phyloP scores from a whole-genome alignment of 768 basidiomycete genomes.

The Lyophyllum atratum region DNA sequence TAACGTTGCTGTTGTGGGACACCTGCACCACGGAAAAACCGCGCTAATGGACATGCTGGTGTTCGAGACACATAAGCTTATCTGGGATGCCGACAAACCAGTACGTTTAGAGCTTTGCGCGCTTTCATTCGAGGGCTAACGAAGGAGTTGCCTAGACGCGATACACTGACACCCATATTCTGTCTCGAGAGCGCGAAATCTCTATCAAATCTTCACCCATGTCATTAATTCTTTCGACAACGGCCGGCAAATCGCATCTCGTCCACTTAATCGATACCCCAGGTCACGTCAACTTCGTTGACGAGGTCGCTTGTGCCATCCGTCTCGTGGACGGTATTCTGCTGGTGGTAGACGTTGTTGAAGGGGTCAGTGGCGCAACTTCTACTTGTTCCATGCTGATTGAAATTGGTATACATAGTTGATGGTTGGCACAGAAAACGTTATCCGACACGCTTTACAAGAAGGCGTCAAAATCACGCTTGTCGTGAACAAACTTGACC shows the following conservation, averaged over 20 bases:
- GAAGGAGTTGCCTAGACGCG: constrained; percentile 57
- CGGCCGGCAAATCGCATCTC: constrained; percentile 89
- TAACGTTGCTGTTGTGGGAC: constrained; percentile 95
- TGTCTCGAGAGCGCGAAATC: constrained; percentile 86
- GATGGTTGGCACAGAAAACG: constrained; percentile 90
- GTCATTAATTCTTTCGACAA: constrained; percentile 85
- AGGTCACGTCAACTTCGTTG: constrained; percentile 98
- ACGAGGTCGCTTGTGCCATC: constrained; percentile 89
- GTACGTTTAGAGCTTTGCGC: constrained; percentile 45
- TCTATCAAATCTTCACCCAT: constrained; percentile 98
- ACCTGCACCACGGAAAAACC: constrained; percentile 98
- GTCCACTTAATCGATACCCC: constrained; percentile 96
- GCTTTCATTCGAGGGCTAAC: not conserved
- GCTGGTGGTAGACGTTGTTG: constrained; percentile 96
- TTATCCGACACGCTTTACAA: constrained; percentile 87
- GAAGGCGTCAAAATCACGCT: constrained; percentile 89
- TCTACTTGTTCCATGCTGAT: not conserved
- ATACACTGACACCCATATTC: constrained; percentile 93
- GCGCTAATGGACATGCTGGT: constrained; percentile 96
- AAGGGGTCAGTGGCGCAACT: constrained; percentile 67
- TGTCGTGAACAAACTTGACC: constrained; percentile 97
- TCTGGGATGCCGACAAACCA: constrained; percentile 90
- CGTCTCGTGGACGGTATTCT: constrained; percentile 90
- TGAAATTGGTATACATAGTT: constrained; percentile 47
- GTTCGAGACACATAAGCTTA: constrained; percentile 93